Percentiles rank a stretch among this genome's conserved stretches.
These are phyloP conservation scores for Ganoderma sp. DNA, from an alignment of 1,284 basidiomycete genomes.

Conservation along the genomic window DNA sequence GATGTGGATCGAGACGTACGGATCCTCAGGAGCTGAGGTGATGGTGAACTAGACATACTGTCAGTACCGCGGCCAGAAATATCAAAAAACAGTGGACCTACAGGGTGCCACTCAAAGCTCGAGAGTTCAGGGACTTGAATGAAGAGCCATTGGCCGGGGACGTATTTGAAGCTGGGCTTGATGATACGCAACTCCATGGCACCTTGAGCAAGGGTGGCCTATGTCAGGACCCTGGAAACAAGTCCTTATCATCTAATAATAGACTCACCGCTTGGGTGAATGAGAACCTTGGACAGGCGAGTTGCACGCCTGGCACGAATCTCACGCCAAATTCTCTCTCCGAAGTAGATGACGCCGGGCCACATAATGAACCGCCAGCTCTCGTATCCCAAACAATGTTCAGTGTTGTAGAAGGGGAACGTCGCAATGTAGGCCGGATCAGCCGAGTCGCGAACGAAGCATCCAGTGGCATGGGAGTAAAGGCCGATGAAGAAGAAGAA, in stretches of 20 bases:
- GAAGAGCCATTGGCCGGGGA: conserved; percentile 90
- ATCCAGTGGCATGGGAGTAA: conserved; percentile 88
- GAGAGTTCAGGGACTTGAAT: conserved; percentile 86
- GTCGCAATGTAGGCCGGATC: conserved; percentile 66
- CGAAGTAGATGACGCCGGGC: conserved; percentile 86
- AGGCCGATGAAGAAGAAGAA: conserved; percentile 91
- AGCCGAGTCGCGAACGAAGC: conserved; percentile 85
- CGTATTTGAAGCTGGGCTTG: conserved; percentile 89
- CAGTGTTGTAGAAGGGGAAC: conserved; percentile 85
- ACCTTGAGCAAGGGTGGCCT: conserved; percentile 46
- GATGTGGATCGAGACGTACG: conserved; percentile 87
- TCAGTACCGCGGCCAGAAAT: background rate
- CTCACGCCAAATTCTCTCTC: conserved; percentile 82
- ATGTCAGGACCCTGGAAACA: conserved; percentile 17
- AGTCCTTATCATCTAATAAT: conserved; percentile 11
- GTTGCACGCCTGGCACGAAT: conserved; percentile 78
- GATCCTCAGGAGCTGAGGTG: conserved; percentile 90
- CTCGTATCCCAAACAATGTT: conserved; percentile 84
- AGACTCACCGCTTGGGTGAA: conserved; percentile 76
- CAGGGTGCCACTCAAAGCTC: conserved; percentile 89
- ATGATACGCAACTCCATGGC: conserved; percentile 89
- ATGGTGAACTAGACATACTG: conserved; percentile 76
- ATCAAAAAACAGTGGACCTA: conserved; percentile 44
- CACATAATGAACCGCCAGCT: conserved; percentile 89
- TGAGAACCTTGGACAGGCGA: conserved; percentile 77